Evolutionary conservation across 768 basidiomycete genomes (phyloP), one percentile per base, ranked within the genome.

Genomic region (Mycena alexandri): DNA sequence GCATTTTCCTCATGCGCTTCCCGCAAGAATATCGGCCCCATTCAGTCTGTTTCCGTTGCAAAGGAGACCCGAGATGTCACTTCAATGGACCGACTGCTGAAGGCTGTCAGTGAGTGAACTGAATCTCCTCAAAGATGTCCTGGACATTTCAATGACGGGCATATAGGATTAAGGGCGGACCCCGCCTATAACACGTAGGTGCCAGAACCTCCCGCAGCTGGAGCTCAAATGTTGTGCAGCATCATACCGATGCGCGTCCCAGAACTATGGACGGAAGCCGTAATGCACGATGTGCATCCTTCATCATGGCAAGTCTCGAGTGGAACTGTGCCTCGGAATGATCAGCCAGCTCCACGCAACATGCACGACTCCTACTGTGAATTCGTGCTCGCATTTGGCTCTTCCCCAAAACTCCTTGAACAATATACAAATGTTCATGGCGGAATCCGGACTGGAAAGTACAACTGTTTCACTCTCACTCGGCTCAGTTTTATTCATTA

Each of bases 361-460:
- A 93, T 92, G 91, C 81, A 88, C 56, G 90, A 92, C 72, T 92
- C 90, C 0, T 92, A 93, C 73, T 84, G 88, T 42, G 89, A 92
- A 74, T 75, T 90, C 7, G 71, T 85, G 10, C 84, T 93, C 21
- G 89, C 90, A 1, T 93, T 93, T 74, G 83, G 83, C 1, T 88
- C 88, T 1, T 85, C 85, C 17, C 82, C 87, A 0, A 76, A 84
- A 59, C 77, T 90, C 14, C 79, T 91, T 24, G 92, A 93, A 71
- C 83, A 87, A 65, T 92, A 92, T 72, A 90, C 86, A 9, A 93
- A 92, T 73, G 90, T 90, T 0, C 82, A 83, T 25, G 92, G 92
- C 19, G 89, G 90, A 19, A 88, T 93, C 67, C 85, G 91, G 46
- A 91, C 83, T 2, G 91, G 92, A 68, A 90, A 88, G 85, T 83